A percentile compares a stretch with the other conserved stretches of the same genome.
Conservation (phyloP, 2,329 filamentous ascomycete species). For the Penicillium decumbens region DNA sequence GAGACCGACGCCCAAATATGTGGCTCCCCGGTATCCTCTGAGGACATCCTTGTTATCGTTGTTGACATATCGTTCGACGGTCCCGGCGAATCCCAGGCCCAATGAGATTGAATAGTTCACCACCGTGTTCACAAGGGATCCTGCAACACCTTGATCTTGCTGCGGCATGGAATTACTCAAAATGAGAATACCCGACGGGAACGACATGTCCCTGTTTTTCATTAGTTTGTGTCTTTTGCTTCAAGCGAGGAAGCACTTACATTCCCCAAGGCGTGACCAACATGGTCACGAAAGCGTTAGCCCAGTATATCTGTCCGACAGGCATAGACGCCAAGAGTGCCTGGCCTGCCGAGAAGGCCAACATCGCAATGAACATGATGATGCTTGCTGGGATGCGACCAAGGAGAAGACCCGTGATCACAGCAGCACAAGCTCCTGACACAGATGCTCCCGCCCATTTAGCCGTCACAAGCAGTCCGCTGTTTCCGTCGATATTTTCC, state of each 20-base stretch:
- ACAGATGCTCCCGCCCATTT: slow-evolving; percentile 26
- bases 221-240: not conserved
- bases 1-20: slow-evolving; percentile 40
- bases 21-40: slow-evolving; percentile 40
- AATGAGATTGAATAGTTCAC: slow-evolving; percentile 67
- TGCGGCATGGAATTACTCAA: slow-evolving; percentile 51
- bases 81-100: slow-evolving; percentile 63
- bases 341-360: slow-evolving; percentile 33
- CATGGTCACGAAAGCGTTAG: slow-evolving; percentile 30
- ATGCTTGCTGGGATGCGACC: slow-evolving; percentile 27
- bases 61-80: slow-evolving; percentile 52
- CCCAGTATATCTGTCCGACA: slow-evolving; percentile 43
- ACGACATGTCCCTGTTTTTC: slow-evolving; percentile 59
- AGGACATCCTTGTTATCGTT: slow-evolving; percentile 34
- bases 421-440: slow-evolving; percentile 32
- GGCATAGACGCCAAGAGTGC: slow-evolving; percentile 41
- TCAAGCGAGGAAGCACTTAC: slow-evolving; percentile 12
- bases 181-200: slow-evolving; percentile 60
- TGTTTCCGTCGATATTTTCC: slow-evolving; percentile 34
- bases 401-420: slow-evolving; percentile 35
- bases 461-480: slow-evolving; percentile 29
- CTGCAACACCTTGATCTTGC: slow-evolving; percentile 50
- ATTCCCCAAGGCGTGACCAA: slow-evolving; percentile 32
- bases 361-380: slow-evolving; percentile 37
- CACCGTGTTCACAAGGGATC: slow-evolving; percentile 58